Evolutionary conservation across 1,284 basidiomycete genomes (phyloP).

Genomic region (Cryptococcus sp.): DNA sequence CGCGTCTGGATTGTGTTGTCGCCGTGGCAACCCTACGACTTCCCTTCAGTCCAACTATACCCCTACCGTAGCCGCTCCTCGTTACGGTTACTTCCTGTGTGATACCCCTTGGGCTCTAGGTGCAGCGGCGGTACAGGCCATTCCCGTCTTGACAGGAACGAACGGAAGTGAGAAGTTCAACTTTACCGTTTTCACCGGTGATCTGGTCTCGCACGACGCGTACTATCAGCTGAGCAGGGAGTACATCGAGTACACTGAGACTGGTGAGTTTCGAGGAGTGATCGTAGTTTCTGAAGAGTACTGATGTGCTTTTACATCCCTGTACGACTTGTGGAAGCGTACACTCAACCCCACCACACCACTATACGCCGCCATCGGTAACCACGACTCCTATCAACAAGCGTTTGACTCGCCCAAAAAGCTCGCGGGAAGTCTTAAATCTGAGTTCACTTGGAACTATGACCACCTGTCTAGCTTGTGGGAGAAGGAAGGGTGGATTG

Average conservation of each 20-base stretch:
- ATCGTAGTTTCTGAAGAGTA: not conserved
- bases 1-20: constrained; percentile 71
- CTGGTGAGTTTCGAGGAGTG: constrained; percentile 31
- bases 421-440: constrained; percentile 55
- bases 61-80: constrained; percentile 62
- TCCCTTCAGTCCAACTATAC: constrained; percentile 58
- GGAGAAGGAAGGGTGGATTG: constrained; percentile 71
- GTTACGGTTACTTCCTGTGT: constrained; percentile 67
- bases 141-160: constrained; percentile 68
- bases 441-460: constrained; percentile 64
- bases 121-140: constrained; percentile 65
- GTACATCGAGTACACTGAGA: constrained; percentile 59
- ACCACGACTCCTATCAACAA: constrained; percentile 69
- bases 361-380: constrained; percentile 72
- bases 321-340: constrained; percentile 67
- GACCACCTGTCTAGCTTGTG: constrained; percentile 70
- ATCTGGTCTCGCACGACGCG: constrained; percentile 71
- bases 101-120: constrained; percentile 70
- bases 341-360: constrained; percentile 63
- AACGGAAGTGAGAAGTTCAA: constrained; percentile 61
- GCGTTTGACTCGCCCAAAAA: constrained; percentile 65
- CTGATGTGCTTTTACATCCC: constrained; percentile 49
- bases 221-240: constrained; percentile 66
- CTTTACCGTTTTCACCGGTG: constrained; percentile 72
- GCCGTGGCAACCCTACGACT: constrained; percentile 61